Evolutionary conservation across 805 yeast genomes (phyloP).

Genomic region (Sugiyamaella mastotermitis): DNA sequence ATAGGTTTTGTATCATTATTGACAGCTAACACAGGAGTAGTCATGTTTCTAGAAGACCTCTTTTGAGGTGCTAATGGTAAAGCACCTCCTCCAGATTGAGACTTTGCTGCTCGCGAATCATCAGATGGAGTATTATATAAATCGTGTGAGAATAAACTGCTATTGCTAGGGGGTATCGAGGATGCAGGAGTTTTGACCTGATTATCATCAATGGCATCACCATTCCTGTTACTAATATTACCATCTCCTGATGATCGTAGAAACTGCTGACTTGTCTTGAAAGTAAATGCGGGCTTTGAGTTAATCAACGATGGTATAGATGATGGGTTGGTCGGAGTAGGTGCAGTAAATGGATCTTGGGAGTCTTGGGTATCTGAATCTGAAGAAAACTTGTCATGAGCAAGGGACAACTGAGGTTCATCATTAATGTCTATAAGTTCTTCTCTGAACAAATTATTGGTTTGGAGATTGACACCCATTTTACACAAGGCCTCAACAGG

Average conservation of each 20-base stretch:
- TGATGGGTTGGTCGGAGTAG: slow-evolving; percentile 2
- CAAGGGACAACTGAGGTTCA: background rate
- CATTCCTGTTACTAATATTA: background rate
- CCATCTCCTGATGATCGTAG: too few species aligned
- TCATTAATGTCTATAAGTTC: slow-evolving; percentile 7
- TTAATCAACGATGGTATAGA: background rate
- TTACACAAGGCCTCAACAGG: slow-evolving; percentile 71
- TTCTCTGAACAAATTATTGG: slow-evolving; percentile 33
- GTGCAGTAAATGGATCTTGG: slow-evolving; percentile 12
- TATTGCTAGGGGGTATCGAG: background rate
- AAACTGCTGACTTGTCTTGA: slow-evolving; percentile 16
- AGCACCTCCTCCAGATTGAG: slow-evolving; percentile 5
- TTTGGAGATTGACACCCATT: slow-evolving; percentile 64
- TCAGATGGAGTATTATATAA: slow-evolving; percentile 17
- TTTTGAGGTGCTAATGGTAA: slow-evolving; percentile 22
- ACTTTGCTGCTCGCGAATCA: slow-evolving; percentile 4
- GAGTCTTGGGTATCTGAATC: background rate
- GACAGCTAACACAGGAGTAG: background rate
- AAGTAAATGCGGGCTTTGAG: slow-evolving; percentile 8
- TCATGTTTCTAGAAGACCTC: slow-evolving; percentile 15
- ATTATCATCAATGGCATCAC: background rate
- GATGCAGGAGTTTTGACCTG: background rate
- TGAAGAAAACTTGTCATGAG: background rate
- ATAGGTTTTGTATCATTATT: background rate
- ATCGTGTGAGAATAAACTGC: background rate